Base-by-base conservation (phyloP, 2,329 filamentous ascomycete genomes). In the Alternaria hordeiaustralica region DNA sequence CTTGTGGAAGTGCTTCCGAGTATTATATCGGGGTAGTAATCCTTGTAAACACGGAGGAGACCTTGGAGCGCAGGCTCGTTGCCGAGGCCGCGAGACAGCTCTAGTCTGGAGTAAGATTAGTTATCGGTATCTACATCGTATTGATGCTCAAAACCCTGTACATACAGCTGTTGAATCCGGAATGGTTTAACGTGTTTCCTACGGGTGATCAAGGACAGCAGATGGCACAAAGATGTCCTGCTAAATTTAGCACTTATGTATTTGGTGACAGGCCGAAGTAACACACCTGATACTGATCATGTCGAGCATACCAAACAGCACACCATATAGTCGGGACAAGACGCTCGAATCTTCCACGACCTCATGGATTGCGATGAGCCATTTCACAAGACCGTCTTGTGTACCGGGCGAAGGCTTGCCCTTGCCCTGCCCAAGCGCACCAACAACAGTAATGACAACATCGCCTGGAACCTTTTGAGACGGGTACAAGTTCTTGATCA, bases 1-100 rank as follows among this genome's bases (percentile, higher is more conserved):
- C 70, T 79, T 43, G 72, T 76, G 28, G 88, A 86, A 5, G 87
- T 84, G 67, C 91, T 90, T 21, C 90, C 92, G 13, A 95, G 87
- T 63, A 96, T 92, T 58, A 96, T 92, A 76, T 97, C 93, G 0
- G 93, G 93, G 73, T 95, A 96, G 79, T 95, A 96, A 76, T 95
- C 93, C 76, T 96, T 96, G 82, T 90, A 96, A n/a, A 95, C 88
- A 59, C 91, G 87, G 54, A 96, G 82, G 18, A 97, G 83, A 4
- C 92, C 92, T 41, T 91, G 85, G 36, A 97, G 82, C 55, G 89
- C 87, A 53, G 90, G 90, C 60, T 97, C 93, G 72, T 92, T 91
- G 18, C 83, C 83, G 15, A 82, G 77, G 67, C 78, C 79, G 43
- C 80, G 81, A 46, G 84, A 80, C 20, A 86, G 71, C 62, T 86